These are phyloP conservation scores for Phaeotremella skinneri DNA, from an alignment of 768 basidiomycete species.

Conservation along the genomic window DNA sequence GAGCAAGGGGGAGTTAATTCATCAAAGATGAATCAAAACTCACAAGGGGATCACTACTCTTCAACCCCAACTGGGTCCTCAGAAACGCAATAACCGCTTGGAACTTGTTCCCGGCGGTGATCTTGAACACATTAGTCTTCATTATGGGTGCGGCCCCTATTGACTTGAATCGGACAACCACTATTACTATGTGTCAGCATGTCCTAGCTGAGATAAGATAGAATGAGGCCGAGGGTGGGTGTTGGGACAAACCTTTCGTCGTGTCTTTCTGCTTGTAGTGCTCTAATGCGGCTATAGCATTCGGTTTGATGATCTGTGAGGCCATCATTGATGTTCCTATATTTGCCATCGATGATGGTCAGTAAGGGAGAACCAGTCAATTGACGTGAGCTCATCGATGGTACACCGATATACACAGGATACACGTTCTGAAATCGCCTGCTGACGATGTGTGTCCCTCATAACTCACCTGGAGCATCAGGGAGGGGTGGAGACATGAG, in stretches of 20 bases:
- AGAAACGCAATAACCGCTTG: slow-evolving; percentile 93
- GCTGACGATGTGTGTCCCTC: not conserved
- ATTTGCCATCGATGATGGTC: not conserved
- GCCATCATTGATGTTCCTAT: slow-evolving; percentile 2
- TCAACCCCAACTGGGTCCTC: slow-evolving; percentile 83
- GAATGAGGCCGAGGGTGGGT: not conserved
- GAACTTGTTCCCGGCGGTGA: slow-evolving; percentile 88
- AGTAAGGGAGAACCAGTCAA: slow-evolving; percentile 6
- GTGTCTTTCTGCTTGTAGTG: slow-evolving; percentile 60
- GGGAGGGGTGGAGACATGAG: slow-evolving; percentile 19
- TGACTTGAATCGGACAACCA: slow-evolving; percentile 94
- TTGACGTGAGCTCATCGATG: not conserved
- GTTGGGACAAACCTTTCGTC: slow-evolving; percentile 45
- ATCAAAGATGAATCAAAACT: slow-evolving; percentile 8
- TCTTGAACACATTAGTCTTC: slow-evolving; percentile 98
- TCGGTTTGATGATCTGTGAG: slow-evolving; percentile 16
- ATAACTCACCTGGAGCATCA: not conserved
- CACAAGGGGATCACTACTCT: slow-evolving; percentile 78
- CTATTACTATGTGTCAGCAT: slow-evolving; percentile 54
- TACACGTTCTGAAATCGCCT: slow-evolving; percentile 4
- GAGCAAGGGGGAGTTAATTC: not conserved
- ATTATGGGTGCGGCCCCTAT: slow-evolving; percentile 97
- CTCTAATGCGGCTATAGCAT: slow-evolving; percentile 64
- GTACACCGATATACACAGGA: not conserved
- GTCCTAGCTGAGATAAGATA: not conserved